These are phyloP conservation scores for Cymbopogon citratus DNA, from an alignment of 176 grass and related monocot species.

Conservation along the genomic window DNA sequence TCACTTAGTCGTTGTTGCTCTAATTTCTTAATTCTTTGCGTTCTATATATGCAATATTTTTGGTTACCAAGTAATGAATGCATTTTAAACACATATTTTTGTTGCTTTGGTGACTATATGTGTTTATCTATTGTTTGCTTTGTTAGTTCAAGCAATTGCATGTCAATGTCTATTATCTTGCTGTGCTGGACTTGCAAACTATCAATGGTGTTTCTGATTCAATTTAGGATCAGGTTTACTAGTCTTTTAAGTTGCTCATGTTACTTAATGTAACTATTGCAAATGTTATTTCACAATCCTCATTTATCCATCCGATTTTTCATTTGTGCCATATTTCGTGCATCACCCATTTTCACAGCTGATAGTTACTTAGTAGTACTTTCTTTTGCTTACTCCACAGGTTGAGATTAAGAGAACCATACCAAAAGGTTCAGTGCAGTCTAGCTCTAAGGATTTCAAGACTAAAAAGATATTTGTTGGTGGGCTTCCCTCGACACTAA, in stretches of 20 bases:
- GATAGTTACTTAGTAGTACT: background rate
- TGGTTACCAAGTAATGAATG: background rate
- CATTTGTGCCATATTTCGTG: background rate
- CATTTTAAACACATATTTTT: background rate
- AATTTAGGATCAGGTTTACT: too few relatives aligned
- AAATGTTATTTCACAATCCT: background rate
- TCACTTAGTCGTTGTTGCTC: background rate
- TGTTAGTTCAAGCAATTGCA: background rate
- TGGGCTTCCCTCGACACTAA: conserved; percentile 59
- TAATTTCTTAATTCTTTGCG: background rate
- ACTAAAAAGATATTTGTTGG: conserved; percentile 96
- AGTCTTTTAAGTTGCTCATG: background rate
- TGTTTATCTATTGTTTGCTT: conserved; percentile 19
- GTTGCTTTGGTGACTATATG: background rate
- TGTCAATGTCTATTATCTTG: background rate
- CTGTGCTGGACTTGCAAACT: background rate
- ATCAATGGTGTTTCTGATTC: background rate
- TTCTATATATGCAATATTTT: conserved; percentile 3
- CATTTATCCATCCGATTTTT: background rate
- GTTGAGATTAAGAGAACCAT: conserved; percentile 98
- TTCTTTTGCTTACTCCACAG: conserved; percentile 27
- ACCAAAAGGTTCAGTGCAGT: conserved; percentile 62
- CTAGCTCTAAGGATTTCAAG: conserved; percentile 62
- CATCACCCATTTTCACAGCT: background rate
- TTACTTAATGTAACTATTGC: background rate